phyloP scores from a whole-genome alignment of 2,329 filamentous ascomycete species.

The Rutstroemia sp. region DNA sequence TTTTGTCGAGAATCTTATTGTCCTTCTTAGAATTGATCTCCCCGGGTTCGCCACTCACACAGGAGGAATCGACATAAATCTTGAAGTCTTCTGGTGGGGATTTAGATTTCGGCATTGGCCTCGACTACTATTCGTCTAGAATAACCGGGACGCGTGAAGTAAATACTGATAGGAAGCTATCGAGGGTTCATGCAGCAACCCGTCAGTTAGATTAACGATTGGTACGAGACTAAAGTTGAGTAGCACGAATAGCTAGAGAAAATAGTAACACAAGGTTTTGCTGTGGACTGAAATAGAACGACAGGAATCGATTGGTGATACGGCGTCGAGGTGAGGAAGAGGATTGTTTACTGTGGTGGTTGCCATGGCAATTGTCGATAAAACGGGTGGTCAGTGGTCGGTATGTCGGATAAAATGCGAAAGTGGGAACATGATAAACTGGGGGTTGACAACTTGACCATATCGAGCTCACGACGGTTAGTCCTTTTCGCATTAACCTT shows the following conservation, averaged over 20 bases:
- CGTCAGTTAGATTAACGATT: slow-evolving; percentile 8
- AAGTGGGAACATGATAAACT: neutral
- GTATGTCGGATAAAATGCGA: neutral
- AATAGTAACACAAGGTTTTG: no score
- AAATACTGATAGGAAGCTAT: slow-evolving; percentile 15
- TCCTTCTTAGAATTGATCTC: slow-evolving; percentile 7
- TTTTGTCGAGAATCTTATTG: slow-evolving; percentile 15
- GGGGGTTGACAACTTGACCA: neutral
- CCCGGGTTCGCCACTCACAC: slow-evolving; percentile 15
- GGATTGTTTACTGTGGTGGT: no score
- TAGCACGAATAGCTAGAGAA: neutral
- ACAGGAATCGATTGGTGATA: no score
- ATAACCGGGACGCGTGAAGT: slow-evolving; percentile 6
- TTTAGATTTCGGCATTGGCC: slow-evolving; percentile 19
- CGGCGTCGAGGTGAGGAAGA: no score
- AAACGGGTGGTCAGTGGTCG: no score
- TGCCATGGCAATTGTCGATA: no score
- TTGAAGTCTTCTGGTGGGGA: slow-evolving; percentile 19
- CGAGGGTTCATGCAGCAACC: slow-evolving; percentile 23
- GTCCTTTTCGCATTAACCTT: neutral
- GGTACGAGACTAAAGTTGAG: slow-evolving; percentile 1
- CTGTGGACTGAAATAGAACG: neutral
- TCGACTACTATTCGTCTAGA: neutral
- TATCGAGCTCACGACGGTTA: no score
- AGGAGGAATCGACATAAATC: slow-evolving; percentile 27